phyloP scores from a whole-genome alignment of 2,329 filamentous ascomycete genomes.

The Neopestalotiopsis sp. region DNA sequence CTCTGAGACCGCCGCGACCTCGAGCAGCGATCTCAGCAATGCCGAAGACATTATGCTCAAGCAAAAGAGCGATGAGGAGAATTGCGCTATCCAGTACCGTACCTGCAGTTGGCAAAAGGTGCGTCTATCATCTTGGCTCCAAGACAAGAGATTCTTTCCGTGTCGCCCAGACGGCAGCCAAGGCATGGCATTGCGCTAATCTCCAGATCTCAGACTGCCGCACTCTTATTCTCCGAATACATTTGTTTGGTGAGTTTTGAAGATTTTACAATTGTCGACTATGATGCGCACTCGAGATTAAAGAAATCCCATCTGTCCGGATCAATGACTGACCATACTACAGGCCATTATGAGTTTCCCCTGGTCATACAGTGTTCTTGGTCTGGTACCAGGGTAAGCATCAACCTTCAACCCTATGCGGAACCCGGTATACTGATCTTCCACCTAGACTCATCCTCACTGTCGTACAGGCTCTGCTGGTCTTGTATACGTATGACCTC shows the following conservation, averaged over 20 bases:
- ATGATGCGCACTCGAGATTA: background rate
- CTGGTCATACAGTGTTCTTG: constrained; percentile 87
- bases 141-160: constrained; percentile 12
- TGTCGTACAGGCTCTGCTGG: constrained; percentile 75
- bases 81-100: constrained; percentile 85
- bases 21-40: constrained; percentile 52
- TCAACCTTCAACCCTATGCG: constrained; percentile 19
- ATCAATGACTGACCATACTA: constrained; percentile 23
- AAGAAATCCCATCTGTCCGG: background rate
- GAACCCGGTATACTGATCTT: constrained; percentile 7
- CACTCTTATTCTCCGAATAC: constrained; percentile 91
- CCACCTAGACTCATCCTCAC: constrained; percentile 72
- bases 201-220: constrained; percentile 68
- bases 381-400: constrained; percentile 75
- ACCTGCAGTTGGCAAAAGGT: constrained; percentile 95
- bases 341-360: constrained; percentile 90
- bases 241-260: constrained; percentile 73
- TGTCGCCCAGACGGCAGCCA: constrained; percentile 22
- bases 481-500: constrained; percentile 81
- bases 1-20: constrained; percentile 30
- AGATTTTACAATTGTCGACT: background rate
- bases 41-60: constrained; percentile 54
- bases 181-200: constrained; percentile 22
- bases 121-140: constrained; percentile 26
- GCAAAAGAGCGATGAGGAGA: constrained; percentile 79